Percentiles rank a stretch among this genome's conserved stretches.
phyloP scores from a whole-genome alignment of 345 rosid genomes.

The Excoecaria agallocha region DNA sequence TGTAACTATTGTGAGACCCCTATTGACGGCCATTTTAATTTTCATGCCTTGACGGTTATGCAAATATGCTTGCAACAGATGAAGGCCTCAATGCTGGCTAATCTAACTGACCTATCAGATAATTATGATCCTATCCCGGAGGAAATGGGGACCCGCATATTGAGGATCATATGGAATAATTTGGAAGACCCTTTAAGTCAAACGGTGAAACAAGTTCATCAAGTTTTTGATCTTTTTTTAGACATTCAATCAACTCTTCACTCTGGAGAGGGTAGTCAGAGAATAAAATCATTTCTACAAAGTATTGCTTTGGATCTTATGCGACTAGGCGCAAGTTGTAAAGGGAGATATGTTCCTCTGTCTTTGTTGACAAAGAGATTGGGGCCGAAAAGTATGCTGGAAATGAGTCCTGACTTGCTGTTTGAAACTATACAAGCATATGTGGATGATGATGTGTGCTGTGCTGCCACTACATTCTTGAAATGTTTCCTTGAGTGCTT shows the following conservation, averaged over 20 bases:
- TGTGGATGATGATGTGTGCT: conserved; percentile 83
- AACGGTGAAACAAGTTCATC: conserved; percentile 96
- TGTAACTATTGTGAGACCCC: conserved; percentile 90
- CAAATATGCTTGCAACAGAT: conserved; percentile 97
- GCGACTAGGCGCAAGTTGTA: conserved; percentile 72
- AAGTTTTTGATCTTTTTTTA: conserved; percentile 73
- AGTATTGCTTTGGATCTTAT: conserved; percentile 80
- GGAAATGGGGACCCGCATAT: conserved; percentile 53
- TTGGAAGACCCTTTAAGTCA: conserved; percentile 95
- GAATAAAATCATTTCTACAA: conserved; percentile 51
- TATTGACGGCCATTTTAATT: conserved; percentile 85
- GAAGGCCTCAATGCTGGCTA: conserved; percentile 63
- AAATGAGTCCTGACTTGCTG: conserved; percentile 60
- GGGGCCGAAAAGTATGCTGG: conserved; percentile 69
- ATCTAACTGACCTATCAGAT: conserved; percentile 39
- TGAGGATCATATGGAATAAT: conserved; percentile 90
- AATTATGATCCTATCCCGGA: conserved; percentile 59
- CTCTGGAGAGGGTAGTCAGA: conserved; percentile 46
- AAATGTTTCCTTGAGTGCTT: conserved; percentile 80
- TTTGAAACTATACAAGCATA: conserved; percentile 70
- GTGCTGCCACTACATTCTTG: conserved; percentile 83
- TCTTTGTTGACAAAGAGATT: conserved; percentile 79
- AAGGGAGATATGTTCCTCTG: conserved; percentile 89
- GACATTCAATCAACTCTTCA: conserved; percentile 71
- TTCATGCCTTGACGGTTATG: conserved; percentile 86